Conservation (phyloP, 2,329 filamentous ascomycete species). For the Neoscytalidium dimidiatum region DNA sequence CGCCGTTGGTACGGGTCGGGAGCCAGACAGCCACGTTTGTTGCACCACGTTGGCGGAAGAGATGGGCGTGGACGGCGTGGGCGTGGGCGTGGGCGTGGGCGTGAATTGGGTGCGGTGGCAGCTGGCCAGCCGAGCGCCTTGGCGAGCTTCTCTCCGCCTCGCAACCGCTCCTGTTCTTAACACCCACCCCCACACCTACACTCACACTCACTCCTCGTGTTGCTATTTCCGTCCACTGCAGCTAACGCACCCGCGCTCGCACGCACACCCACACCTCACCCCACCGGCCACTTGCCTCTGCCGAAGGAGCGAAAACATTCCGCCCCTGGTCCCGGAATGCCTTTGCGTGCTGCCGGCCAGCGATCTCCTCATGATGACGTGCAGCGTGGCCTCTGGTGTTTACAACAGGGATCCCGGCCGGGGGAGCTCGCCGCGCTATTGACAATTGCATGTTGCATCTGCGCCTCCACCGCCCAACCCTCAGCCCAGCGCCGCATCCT, state of each 20-base stretch:
- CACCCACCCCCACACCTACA: not conserved
- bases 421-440: not conserved
- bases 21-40: slow-evolving; percentile 7
- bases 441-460: slow-evolving; percentile 8
- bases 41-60: slow-evolving; percentile 16
- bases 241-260: no score
- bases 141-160: slow-evolving; percentile 6
- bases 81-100: no score
- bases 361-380: slow-evolving; percentile 14
- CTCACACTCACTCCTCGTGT: not conserved
- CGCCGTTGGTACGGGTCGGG: slow-evolving; percentile 11
- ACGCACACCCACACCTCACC: no score
- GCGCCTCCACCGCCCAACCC: not conserved
- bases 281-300: not conserved
- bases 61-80: no score
- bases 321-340: not conserved
- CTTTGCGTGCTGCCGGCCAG: not conserved
- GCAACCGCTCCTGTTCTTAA: not conserved
- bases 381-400: not conserved
- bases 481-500: not conserved
- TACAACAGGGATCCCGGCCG: not conserved
- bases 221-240: not conserved
- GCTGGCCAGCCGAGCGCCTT: not conserved
- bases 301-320: not conserved
- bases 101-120: no score